phyloP scores from a whole-genome alignment of 306 rosid genomes.

The Boehmeria nivea region DNA sequence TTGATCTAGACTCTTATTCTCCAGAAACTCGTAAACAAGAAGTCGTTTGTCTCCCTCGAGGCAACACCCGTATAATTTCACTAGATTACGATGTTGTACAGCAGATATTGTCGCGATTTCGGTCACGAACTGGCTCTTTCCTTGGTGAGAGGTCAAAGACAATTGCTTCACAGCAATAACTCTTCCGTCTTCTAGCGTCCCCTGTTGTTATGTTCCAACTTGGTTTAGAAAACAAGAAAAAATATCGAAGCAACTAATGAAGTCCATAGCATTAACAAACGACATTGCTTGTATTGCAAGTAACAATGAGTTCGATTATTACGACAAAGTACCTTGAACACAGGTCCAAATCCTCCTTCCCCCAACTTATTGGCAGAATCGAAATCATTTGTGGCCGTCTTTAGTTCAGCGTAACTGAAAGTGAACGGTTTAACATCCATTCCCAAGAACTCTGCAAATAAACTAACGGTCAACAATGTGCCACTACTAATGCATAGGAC shows the following conservation, averaged over 20 bases:
- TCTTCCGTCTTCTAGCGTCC: constrained; percentile 69
- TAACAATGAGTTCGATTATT: not conserved
- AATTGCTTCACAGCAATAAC: constrained; percentile 75
- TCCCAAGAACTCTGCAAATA: constrained; percentile 52
- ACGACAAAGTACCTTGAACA: constrained; percentile 59
- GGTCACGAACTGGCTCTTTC: constrained; percentile 68
- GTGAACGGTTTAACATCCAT: constrained; percentile 64
- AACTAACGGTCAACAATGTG: not conserved
- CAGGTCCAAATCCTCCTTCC: constrained; percentile 92
- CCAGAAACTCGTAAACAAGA: constrained; percentile 75
- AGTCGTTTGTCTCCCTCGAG: constrained; percentile 59
- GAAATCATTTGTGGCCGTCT: constrained; percentile 61
- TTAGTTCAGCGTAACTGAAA: constrained; percentile 56
- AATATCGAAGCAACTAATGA: not conserved
- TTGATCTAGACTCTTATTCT: constrained; percentile 84
- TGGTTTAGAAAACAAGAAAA: not conserved
- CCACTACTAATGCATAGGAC: too few species aligned
- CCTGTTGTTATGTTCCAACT: constrained; percentile 26
- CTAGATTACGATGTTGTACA: constrained; percentile 82
- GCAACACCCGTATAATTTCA: constrained; percentile 72
- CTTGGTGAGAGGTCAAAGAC: constrained; percentile 70
- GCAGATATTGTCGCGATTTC: constrained; percentile 85
- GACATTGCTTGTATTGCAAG: not conserved
- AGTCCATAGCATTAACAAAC: not conserved
- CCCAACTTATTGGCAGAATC: constrained; percentile 56